Percentiles rank a stretch among this genome's conserved stretches.
Evolutionary conservation across 2,329 filamentous ascomycete genomes (phyloP).

Genomic region (Phialophora macrospora): DNA sequence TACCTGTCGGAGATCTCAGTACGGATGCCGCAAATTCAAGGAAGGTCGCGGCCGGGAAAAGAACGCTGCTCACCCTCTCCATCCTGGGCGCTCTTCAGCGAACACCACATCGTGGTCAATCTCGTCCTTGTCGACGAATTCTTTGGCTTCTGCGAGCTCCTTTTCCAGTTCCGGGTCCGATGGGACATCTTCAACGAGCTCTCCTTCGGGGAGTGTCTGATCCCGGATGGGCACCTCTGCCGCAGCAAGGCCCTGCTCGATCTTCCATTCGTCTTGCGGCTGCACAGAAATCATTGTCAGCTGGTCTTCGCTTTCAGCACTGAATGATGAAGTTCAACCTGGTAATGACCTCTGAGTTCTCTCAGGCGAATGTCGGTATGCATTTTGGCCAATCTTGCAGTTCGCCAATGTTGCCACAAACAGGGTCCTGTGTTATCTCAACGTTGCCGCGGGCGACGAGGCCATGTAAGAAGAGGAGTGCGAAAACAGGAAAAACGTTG

Average conservation of each 20-base stretch:
- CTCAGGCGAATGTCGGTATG: conserved; percentile 27
- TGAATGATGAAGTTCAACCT: conserved; percentile 17
- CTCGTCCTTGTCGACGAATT: conserved; percentile 48
- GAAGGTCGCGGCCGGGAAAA: neutral
- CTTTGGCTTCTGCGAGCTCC: conserved; percentile 15
- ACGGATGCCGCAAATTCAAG: no score
- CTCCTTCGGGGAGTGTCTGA: conserved; percentile 49
- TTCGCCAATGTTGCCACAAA: conserved; percentile 6
- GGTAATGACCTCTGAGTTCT: conserved; percentile 27
- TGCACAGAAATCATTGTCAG: conserved; percentile 27
- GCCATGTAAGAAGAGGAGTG: neutral
- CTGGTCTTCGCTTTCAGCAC: neutral
- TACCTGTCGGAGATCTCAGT: conserved; percentile 50
- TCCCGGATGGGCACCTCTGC: conserved; percentile 55
- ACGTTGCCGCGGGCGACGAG: conserved; percentile 3
- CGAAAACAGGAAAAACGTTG: conserved; percentile 14
- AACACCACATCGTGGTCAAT: conserved; percentile 48
- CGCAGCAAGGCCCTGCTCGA: conserved; percentile 58
- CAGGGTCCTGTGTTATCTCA: neutral
- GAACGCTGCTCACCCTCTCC: conserved; percentile 49
- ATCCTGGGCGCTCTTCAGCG: conserved; percentile 52
- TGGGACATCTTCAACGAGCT: conserved; percentile 44
- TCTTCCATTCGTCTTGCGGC: conserved; percentile 57
- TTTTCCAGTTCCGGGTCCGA: conserved; percentile 33
- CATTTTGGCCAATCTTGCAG: conserved; percentile 23